phyloP scores from a whole-genome alignment of 1,139 yeast genomes.

The Debaryomyces udenii region DNA sequence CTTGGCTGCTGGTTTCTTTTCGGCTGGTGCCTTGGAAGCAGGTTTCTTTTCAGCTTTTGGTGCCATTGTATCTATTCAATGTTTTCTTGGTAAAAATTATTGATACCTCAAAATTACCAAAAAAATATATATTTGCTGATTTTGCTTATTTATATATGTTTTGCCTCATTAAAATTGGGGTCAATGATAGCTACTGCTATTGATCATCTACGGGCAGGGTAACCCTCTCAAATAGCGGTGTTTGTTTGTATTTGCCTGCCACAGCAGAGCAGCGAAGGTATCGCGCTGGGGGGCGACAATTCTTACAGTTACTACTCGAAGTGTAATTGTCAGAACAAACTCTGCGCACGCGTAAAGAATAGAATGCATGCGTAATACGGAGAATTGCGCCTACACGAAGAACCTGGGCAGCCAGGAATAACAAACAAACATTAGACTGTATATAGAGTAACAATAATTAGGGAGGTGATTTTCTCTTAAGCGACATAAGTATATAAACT shows the following conservation, averaged over 20 bases:
- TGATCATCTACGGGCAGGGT: constrained; percentile 8
- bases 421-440: constrained; percentile 11
- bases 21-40: constrained; percentile 98
- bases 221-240: constrained; percentile 3
- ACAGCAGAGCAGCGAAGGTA: not conserved
- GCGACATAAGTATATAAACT: constrained; percentile 9
- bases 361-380: constrained; percentile 2
- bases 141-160: constrained; percentile 17
- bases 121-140: constrained; percentile 8
- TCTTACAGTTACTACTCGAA: not conserved
- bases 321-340: not conserved
- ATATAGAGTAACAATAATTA: constrained; percentile 2
- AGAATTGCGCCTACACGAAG: not conserved
- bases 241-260: constrained; percentile 7
- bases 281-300: constrained; percentile 7
- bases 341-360: constrained; percentile 8
- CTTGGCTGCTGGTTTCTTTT: constrained; percentile 95
- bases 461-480: not conserved
- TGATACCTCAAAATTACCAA: constrained; percentile 4
- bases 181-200: constrained; percentile 4
- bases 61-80: constrained; percentile 63
- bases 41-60: constrained; percentile 98
- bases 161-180: constrained; percentile 12
- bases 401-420: constrained; percentile 1
- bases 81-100: not conserved